Conservation (phyloP, 805 yeast genomes). For the Yarrowia sp. region DNA sequence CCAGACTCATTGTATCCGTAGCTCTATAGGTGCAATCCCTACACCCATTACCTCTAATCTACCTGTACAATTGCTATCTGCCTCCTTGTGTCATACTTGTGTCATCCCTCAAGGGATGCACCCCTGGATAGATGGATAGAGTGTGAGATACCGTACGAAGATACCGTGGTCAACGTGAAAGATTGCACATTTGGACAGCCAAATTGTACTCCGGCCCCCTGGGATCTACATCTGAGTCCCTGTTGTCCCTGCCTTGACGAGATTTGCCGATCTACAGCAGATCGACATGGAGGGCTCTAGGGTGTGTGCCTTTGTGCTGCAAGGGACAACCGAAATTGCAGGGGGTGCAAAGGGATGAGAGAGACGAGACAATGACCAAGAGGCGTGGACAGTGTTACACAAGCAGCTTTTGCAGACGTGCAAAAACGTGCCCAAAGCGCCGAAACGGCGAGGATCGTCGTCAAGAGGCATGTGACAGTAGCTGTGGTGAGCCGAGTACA, state of each 20-base stretch:
- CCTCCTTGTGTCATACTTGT: not conserved
- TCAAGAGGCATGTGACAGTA: too few species aligned
- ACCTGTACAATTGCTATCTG: not conserved
- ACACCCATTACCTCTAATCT: not conserved
- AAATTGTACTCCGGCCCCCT: not conserved
- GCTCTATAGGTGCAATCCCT: too few species aligned
- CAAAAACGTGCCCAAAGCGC: not conserved
- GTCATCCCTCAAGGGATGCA: constrained; percentile 2
- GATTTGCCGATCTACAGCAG: not conserved
- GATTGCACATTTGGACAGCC: too few species aligned
- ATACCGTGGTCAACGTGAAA: too few species aligned
- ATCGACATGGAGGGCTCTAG: not conserved
- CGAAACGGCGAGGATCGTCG: too few species aligned
- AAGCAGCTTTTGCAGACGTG: too few species aligned
- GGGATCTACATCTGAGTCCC: not conserved
- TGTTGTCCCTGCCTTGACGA: constrained; percentile 1
- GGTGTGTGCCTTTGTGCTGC: constrained; percentile 1
- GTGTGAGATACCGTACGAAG: too few species aligned
- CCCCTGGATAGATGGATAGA: not conserved
- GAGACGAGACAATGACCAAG: not conserved
- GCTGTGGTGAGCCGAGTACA: too few species aligned
- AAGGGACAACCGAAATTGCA: constrained; percentile 33
- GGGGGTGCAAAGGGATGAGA: constrained; percentile 20
- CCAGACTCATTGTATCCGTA: too few species aligned
- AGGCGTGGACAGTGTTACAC: too few species aligned